Percentiles rank a stretch among this genome's conserved stretches.
Evolutionary conservation across 1,139 yeast species (phyloP).

Genomic region (Geotrichum cucujoidarum): DNA sequence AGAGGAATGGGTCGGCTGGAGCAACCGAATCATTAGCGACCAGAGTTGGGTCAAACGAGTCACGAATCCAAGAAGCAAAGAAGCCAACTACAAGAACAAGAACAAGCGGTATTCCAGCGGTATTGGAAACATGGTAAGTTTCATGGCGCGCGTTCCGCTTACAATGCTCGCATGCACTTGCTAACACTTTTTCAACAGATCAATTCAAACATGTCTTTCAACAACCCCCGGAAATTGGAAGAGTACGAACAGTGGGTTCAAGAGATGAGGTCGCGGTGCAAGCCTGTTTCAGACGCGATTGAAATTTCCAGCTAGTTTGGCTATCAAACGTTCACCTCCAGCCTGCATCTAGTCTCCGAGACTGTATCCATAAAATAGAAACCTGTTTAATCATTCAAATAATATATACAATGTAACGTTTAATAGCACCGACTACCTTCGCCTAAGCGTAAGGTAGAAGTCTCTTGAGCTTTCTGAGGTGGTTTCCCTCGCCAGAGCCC

Average conservation of each 20-base stretch:
- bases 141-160: conserved; percentile 18
- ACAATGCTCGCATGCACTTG: background rate
- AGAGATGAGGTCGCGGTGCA: conserved; percentile 4
- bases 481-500: conserved; percentile 44
- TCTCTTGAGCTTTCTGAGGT: conserved; percentile 51
- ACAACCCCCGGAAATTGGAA: conserved; percentile 20
- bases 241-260: conserved; percentile 27
- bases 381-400: too few relatives aligned
- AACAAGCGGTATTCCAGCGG: conserved; percentile 27
- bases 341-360: too few relatives aligned
- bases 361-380: too few relatives aligned
- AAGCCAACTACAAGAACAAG: conserved; percentile 22
- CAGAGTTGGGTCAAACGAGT: conserved; percentile 36
- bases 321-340: too few relatives aligned
- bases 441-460: conserved; percentile 35
- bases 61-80: conserved; percentile 25
- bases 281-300: too few relatives aligned
- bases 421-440: background rate
- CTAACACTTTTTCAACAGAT: conserved; percentile 7
- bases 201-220: conserved; percentile 21
- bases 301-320: too few relatives aligned
- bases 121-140: conserved; percentile 32
- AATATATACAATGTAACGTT: too few relatives aligned
- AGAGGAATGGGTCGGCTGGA: conserved; percentile 37
- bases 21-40: conserved; percentile 34